These are phyloP conservation scores for Coix lacrymajobi DNA, from an alignment of 176 grass and related monocot species.

Conservation along the genomic window DNA sequence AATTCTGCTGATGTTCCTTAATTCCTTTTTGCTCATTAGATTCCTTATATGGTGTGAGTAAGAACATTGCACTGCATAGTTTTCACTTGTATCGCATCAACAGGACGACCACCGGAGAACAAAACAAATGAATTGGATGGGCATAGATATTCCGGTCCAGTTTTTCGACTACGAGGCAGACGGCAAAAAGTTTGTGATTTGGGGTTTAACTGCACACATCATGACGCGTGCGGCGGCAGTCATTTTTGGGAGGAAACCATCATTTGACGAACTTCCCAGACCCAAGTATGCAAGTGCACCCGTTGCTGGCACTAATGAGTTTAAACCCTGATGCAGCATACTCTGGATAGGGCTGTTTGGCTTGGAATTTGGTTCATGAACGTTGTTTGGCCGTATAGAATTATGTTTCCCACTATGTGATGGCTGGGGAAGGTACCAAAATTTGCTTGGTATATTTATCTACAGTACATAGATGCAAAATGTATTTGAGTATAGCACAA, in stretches of 20 bases:
- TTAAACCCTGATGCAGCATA: neutral
- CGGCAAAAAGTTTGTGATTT: constrained; percentile 66
- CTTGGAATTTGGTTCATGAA: neutral
- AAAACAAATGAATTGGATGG: constrained; percentile 57
- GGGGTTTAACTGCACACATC: constrained; percentile 87
- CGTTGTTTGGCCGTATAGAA: neutral
- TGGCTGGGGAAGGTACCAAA: neutral
- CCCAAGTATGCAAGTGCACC: neutral
- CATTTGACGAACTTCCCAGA: constrained; percentile 49
- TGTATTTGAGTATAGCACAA: neutral
- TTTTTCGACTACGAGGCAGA: constrained; percentile 61
- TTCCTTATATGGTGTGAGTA: neutral
- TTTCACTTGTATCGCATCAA: neutral
- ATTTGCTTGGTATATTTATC: neutral
- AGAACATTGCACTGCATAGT: neutral
- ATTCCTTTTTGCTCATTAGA: neutral
- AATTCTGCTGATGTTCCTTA: neutral
- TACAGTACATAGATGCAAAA: neutral
- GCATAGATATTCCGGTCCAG: constrained; percentile 54
- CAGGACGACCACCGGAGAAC: constrained; percentile 72
- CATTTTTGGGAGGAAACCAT: constrained; percentile 59
- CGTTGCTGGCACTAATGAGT: neutral
- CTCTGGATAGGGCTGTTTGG: neutral
- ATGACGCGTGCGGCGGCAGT: constrained; percentile 73
- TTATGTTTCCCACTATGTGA: neutral